Percentiles rank a stretch among this genome's conserved stretches.
phyloP scores from a whole-genome alignment of 495 filamentous ascomycete species.

The Evansstolkia leycettana region DNA sequence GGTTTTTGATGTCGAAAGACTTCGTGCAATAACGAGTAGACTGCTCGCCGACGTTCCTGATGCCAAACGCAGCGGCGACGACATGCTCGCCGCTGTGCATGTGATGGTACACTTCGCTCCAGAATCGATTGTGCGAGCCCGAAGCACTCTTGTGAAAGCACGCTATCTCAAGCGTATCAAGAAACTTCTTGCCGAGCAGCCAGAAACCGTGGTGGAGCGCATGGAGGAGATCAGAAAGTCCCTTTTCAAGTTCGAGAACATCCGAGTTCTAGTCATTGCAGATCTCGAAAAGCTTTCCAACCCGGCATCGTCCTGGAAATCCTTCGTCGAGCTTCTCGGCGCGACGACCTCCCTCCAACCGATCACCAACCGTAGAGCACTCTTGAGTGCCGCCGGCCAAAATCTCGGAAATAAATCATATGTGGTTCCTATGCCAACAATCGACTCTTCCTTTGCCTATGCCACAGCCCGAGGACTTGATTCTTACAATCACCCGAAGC shows the following conservation, averaged over 20 bases:
- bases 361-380: constrained; percentile 43
- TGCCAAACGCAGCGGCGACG: constrained; percentile 74
- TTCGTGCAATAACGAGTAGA: constrained; percentile 75
- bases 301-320: constrained; percentile 78
- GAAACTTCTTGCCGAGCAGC: constrained; percentile 58
- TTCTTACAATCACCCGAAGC: constrained; percentile 58
- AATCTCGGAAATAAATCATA: constrained; percentile 61
- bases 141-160: constrained; percentile 74
- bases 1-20: constrained; percentile 70
- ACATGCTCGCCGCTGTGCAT: constrained; percentile 56
- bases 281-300: constrained; percentile 63
- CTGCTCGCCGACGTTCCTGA: constrained; percentile 89
- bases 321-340: constrained; percentile 40
- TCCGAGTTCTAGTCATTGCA: constrained; percentile 72
- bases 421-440: constrained; percentile 79
- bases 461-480: constrained; percentile 61
- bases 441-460: constrained; percentile 84
- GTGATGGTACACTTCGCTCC: constrained; percentile 64
- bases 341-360: constrained; percentile 38
- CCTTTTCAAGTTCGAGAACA: constrained; percentile 70
- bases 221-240: constrained; percentile 64
- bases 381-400: constrained; percentile 59
- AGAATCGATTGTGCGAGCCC: constrained; percentile 63
- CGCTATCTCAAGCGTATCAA: constrained; percentile 78
- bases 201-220: constrained; percentile 55